Base-by-base conservation (phyloP, 768 basidiomycete genomes). In the Hygrocybe coccinea region DNA sequence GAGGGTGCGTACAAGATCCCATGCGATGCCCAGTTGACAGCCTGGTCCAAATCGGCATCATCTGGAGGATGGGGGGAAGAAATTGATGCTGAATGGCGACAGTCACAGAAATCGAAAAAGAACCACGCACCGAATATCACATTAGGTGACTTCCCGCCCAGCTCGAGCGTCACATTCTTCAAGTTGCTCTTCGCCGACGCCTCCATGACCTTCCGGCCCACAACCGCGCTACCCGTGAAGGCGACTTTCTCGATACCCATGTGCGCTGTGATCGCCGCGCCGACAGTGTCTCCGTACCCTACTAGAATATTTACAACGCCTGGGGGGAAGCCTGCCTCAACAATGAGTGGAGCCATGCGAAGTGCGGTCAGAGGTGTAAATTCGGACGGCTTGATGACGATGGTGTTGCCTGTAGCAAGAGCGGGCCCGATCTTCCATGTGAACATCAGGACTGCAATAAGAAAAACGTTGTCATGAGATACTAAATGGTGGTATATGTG, bases 161-260 rank as follows among this genome's bases (percentile, higher is more conserved):
- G 77, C 70, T 91, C 90, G 25, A 92, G 81, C 1, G 89, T 88
- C 51, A 90, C 85, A 55, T 81, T 81, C 74, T 95, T 97, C 63
- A 97, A 67, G 66, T 95, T 97, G 25, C 81, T 82, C 68, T 84
- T 82, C 1, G 89, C 82, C 2, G 92, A 80, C 2, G 89, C 86
- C 62, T 89, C 82, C 77, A 92, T 76, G 65, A 95, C 78, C 62
- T 83, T 84, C 11, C 90, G 80, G 8, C 93, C 93, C 21, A 85
- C 82, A 37, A 85, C 72, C 1, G 89, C 90, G 56, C 86, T 87
- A 2, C 91, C 92, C 8, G 93, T 95, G 74, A 95, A 95, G 0
- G 91, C 86, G 25, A 93, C 78, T 73, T 87, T 88, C 57, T 81
- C 78, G 60, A 89, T 71, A 11, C 61, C 71, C 60, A 74, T 74